Evolutionary conservation across 2,329 filamentous ascomycete species (phyloP).

Genomic region (Penicillium sp.): DNA sequence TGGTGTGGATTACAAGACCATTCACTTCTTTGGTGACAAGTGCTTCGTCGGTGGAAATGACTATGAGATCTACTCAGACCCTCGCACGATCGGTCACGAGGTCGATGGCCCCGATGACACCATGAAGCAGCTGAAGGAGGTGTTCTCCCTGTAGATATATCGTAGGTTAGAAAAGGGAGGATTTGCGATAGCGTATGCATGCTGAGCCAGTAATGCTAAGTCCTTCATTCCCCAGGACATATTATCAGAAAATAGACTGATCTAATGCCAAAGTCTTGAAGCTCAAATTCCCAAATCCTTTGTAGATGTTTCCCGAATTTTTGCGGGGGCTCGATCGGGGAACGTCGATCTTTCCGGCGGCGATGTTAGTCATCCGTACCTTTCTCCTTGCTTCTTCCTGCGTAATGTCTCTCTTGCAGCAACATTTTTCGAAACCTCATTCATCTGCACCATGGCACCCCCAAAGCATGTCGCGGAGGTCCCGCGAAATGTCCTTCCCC

Average conservation of each 20-base stretch:
- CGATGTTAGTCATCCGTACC: slow-evolving; percentile 13
- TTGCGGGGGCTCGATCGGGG: slow-evolving; percentile 7
- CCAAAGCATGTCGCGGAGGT: slow-evolving; percentile 43
- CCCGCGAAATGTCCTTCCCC: slow-evolving; percentile 44
- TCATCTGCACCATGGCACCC: slow-evolving; percentile 36
- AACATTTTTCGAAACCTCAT: neutral
- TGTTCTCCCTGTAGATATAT: slow-evolving; percentile 63
- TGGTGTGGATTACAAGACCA: slow-evolving; percentile 67
- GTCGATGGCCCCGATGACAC: slow-evolving; percentile 83
- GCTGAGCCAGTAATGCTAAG: neutral
- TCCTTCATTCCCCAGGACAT: neutral
- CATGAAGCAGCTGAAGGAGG: slow-evolving; percentile 71
- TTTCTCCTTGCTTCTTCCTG: neutral
- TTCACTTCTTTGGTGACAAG: slow-evolving; percentile 99
- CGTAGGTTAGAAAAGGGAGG: slow-evolving; percentile 1
- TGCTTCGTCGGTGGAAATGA: slow-evolving; percentile 88
- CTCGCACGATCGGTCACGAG: slow-evolving; percentile 78
- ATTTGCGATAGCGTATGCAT: slow-evolving; percentile 21
- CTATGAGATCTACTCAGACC: slow-evolving; percentile 85
- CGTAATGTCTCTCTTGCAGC: slow-evolving; percentile 2
- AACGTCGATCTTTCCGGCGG: slow-evolving; percentile 14
- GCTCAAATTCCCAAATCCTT: neutral
- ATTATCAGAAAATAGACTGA: slow-evolving; percentile 1
- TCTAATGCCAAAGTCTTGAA: slow-evolving; percentile 4
- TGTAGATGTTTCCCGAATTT: slow-evolving; percentile 11